Base-by-base conservation (phyloP, 1,139 yeast species). In the Yamadazyma oceani region DNA sequence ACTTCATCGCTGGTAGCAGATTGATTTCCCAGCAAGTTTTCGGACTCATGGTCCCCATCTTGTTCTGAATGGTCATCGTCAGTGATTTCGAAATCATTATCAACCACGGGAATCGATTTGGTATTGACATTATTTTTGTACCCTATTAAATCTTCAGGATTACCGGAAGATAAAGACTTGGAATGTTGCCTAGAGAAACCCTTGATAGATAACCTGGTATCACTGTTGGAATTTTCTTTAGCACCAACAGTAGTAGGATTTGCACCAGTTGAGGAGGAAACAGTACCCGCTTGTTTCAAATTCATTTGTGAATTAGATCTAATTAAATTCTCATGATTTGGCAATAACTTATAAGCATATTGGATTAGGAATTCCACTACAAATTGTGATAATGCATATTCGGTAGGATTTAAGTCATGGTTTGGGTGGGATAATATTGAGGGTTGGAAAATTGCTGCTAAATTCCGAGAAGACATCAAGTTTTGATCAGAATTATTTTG, bases 391-490 rank as follows among this genome's bases (percentile, higher is more conserved):
- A 89, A 67, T 15, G 87, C 94, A 62, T 90, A 90, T 59, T 92
- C 97, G 26, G 81, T 85, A 1, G 97, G 97, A 36, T 84, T 79
- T 81, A 90, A 78, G 57, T 89, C 96, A 59, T 92, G 97, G 50
- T 74, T 77, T 5, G 97, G 96, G 57, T 92, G 97, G 2, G 95
- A 85, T 35, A 94, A 69, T 13, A 94, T 80, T 15, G 96, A 85
- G 2, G 98, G 98, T 62, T 92, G 98, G 65, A 94, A 92, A 43
- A 92, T 87, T 2, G 97, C 96, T 0, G 97, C 96, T 48, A 92
- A 68, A 56, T 94, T 92, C 50, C 92, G 78, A 2, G 96, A 87
- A 2, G 96, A 82, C 99, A 92, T 92, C 49, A 88, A 70, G 57
- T 90, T 92, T 42, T 78, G 79, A 34, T 77, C 79, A 8, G 92